Evolutionary conservation across 768 basidiomycete genomes (phyloP), one percentile per base, ranked within the genome.

Genomic region (Tricholoma furcatifolium): DNA sequence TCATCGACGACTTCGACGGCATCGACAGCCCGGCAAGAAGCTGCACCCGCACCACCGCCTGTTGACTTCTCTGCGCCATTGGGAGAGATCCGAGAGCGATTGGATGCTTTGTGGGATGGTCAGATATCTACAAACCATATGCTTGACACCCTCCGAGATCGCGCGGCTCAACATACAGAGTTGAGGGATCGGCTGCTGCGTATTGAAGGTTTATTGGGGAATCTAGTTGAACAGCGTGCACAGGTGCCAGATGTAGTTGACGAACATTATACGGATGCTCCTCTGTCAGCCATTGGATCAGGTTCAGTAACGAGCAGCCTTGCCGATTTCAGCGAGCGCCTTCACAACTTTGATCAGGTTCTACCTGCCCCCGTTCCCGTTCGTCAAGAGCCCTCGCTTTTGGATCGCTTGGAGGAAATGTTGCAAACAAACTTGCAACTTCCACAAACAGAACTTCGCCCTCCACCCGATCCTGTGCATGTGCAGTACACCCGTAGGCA

Each of bases 101-200:
- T 85, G 6, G 71, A 73, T 9, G 80, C 77, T 8, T 65, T 96
- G 18, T 74, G 81, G 67, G 76, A 87, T 43, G 82, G 78, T 5
- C 91, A 95, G 66, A 60, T 66, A 0, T 70, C 78, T 0, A 79
- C 86, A 6, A 83, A 84, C 47, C 75, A 79, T 27, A 70, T 83
- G 54, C 67, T 94, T 32, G 81, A 87, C 51, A 80, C 84, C 21
- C 70, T 93, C 48, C 77, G 80, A 17, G 74, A 77, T 27, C 75
- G 78, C 17, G 67, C 74, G 41, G 57, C 60, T 20, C 64, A 68
- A 6, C 67, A 65, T 23, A 72, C 76, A 24, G 79, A 62, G 48
- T 56, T 80, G 41, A 55, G 67, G 17, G 70, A 74, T 43, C 74
- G 78, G 15, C 58, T 82, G 40, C 54, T 58, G 23, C 68, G 76